Conservation (phyloP, 441 rosid genomes). For the Euphorbia schlechtendalii region DNA sequence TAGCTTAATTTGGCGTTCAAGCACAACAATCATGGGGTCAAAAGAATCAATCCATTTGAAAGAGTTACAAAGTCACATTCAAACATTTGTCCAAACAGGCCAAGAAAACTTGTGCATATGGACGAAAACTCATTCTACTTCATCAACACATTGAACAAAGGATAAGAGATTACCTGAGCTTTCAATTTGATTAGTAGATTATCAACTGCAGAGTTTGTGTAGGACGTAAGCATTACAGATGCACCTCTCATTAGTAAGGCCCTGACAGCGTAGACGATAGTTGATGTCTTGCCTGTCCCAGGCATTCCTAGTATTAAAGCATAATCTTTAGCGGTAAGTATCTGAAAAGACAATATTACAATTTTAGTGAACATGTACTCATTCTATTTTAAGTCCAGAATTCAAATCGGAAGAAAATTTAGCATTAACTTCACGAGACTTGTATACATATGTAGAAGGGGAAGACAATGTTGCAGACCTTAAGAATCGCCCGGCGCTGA, state of each 20-base stretch:
- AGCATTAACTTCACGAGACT: neutral
- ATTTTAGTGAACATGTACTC: slow-evolving; percentile 15
- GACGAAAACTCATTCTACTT: neutral
- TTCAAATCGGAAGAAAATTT: neutral
- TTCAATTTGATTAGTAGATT: slow-evolving; percentile 92
- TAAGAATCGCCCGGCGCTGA: slow-evolving; percentile 94
- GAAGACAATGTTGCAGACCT: slow-evolving; percentile 42
- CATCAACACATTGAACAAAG: slow-evolving; percentile 5
- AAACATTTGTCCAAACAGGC: neutral
- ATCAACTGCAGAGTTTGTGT: slow-evolving; percentile 98
- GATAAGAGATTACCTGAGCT: slow-evolving; percentile 66
- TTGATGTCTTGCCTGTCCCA: slow-evolving; percentile 97
- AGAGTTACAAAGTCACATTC: neutral
- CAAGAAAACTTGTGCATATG: neutral
- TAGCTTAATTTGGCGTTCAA: neutral
- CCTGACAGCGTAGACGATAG: slow-evolving; percentile 93
- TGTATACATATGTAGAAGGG: neutral
- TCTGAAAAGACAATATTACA: slow-evolving; percentile 44
- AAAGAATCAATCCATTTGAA: neutral
- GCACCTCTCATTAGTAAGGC: slow-evolving; percentile 94
- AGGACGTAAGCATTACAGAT: slow-evolving; percentile 90
- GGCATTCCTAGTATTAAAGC: slow-evolving; percentile 98
- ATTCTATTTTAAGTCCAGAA: slow-evolving; percentile 1
- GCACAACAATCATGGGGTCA: neutral
- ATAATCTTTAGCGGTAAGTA: slow-evolving; percentile 91